phyloP scores from a whole-genome alignment of 2,329 filamentous ascomycete species.

The Microascus cirrosus region DNA sequence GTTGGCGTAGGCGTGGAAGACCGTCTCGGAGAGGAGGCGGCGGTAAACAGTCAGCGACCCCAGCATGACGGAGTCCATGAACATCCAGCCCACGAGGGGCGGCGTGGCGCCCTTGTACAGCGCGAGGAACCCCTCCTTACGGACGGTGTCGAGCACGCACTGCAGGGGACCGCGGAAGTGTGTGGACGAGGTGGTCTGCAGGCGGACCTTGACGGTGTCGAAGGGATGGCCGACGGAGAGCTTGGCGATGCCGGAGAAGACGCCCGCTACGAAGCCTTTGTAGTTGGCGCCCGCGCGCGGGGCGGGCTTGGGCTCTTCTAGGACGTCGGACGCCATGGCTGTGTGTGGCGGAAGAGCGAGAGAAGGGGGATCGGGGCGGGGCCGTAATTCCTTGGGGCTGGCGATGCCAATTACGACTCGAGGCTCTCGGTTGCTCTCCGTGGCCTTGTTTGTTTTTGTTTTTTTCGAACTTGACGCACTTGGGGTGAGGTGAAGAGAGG shows the following conservation, averaged over 20 bases:
- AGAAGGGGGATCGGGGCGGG: background rate
- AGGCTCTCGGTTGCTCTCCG: background rate
- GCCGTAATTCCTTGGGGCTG: background rate
- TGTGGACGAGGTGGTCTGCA: conserved; percentile 69
- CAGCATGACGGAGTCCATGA: conserved; percentile 89
- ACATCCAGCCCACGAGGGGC: conserved; percentile 93
- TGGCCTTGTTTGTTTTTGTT: background rate
- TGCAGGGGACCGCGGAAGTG: conserved; percentile 82
- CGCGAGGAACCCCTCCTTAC: conserved; percentile 72
- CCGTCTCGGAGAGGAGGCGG: conserved; percentile 65
- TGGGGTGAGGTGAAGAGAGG: no score
- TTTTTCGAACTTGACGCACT: no score
- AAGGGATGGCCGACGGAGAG: conserved; percentile 68
- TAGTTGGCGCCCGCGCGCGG: conserved; percentile 41
- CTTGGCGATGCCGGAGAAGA: conserved; percentile 90
- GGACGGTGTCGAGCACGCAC: conserved; percentile 73
- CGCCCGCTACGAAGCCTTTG: conserved; percentile 93
- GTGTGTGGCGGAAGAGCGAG: background rate
- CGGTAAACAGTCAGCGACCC: conserved; percentile 87
- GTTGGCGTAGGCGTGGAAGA: conserved; percentile 48
- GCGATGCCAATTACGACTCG: background rate
- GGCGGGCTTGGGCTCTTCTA: conserved; percentile 1
- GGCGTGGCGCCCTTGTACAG: conserved; percentile 93
- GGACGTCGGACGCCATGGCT: conserved; percentile 4
- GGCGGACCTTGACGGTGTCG: conserved; percentile 91